Conservation (phyloP, 176 grass and related monocot genomes). For the Thalia dealbata region DNA sequence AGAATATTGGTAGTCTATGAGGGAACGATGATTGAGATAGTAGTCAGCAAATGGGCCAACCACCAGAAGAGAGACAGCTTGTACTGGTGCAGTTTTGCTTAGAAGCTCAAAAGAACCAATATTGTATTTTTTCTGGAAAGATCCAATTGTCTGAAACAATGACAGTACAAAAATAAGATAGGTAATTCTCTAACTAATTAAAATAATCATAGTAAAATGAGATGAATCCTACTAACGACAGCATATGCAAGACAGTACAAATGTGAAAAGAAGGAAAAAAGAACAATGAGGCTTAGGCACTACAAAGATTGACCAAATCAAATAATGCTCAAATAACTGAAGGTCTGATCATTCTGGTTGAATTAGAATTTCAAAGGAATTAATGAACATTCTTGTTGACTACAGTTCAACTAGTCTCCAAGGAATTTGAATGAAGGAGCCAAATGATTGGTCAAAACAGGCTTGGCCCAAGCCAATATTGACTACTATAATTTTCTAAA, state of each 20-base stretch:
- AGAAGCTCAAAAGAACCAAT: constrained; percentile 18
- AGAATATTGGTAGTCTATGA: constrained; percentile 1
- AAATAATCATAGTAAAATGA: background rate
- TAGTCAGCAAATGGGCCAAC: constrained; percentile 16
- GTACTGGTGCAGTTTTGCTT: constrained; percentile 21
- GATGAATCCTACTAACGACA: background rate
- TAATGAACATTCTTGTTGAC: too few relatives aligned
- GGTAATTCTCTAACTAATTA: background rate
- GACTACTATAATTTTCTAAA: too few relatives aligned
- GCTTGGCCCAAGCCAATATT: too few relatives aligned
- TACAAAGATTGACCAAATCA: background rate
- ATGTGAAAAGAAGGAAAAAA: background rate
- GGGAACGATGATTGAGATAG: background rate
- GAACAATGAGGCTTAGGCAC: background rate
- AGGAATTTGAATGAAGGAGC: too few relatives aligned
- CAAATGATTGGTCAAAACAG: too few relatives aligned
- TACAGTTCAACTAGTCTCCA: too few relatives aligned
- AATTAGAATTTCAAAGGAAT: too few relatives aligned
- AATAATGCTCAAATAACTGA: background rate
- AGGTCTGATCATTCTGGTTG: too few relatives aligned
- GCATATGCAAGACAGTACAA: background rate
- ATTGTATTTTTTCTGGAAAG: constrained; percentile 23
- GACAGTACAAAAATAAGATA: constrained; percentile 1
- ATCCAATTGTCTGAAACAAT: constrained; percentile 15
- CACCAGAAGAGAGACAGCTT: constrained; percentile 9